These are phyloP conservation scores for Rutstroemia sp. DNA, from an alignment of 2,329 filamentous ascomycete species.

Conservation along the genomic window DNA sequence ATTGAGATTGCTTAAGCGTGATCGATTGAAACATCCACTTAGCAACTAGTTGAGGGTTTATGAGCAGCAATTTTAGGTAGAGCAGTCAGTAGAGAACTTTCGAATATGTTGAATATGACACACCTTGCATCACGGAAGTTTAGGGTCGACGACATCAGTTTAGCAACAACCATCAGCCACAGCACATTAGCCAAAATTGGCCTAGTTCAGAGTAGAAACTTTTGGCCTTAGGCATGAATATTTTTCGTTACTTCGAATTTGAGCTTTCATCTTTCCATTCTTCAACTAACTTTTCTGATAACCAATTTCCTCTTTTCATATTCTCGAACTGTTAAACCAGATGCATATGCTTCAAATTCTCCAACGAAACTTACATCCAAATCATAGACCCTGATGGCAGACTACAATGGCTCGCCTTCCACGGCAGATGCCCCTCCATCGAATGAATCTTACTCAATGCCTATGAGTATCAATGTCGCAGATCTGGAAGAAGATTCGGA, in stretches of 20 bases:
- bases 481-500: slow-evolving; percentile 35
- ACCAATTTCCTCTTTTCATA: background rate
- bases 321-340: background rate
- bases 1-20: too few species aligned
- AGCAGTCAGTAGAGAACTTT: too few species aligned
- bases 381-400: slow-evolving; percentile 22
- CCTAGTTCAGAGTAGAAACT: too few species aligned
- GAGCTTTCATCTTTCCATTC: background rate
- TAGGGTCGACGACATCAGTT: too few species aligned
- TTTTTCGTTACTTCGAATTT: background rate
- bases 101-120: background rate
- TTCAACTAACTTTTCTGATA: background rate
- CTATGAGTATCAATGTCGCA: slow-evolving; percentile 5
- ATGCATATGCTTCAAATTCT: slow-evolving; percentile 18
- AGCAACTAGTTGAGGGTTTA: too few species aligned
- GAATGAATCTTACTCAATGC: slow-evolving; percentile 1
- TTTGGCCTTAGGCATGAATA: background rate
- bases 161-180: too few species aligned
- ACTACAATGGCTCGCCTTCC: slow-evolving; percentile 9
- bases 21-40: too few species aligned
- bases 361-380: slow-evolving; percentile 19
- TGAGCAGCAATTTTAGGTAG: too few species aligned
- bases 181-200: too few species aligned
- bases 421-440: slow-evolving; percentile 16
- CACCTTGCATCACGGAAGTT: too few species aligned